Evolutionary conservation across 176 grass and related monocot species (phyloP), one percentile per base, ranked within the genome.

Genomic region (Raddia guianensis): DNA sequence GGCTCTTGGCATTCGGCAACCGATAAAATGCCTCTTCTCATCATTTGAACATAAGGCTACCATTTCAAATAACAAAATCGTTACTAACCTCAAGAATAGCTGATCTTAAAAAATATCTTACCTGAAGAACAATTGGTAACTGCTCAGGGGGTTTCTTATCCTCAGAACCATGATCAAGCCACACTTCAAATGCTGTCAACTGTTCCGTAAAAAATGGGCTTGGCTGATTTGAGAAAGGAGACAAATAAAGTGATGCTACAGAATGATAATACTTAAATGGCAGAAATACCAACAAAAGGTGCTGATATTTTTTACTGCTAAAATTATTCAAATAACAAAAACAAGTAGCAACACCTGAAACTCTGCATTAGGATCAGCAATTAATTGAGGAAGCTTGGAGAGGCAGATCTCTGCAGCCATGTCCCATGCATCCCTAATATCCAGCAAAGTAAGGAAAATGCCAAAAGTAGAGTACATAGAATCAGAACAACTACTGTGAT

Each of bases 131-230:
- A 87, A 99, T 93, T 7, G 96, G 96, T 65, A 99, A 87, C 75
- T 99, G 96, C 77, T 99, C 92, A 33, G 96, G 96, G 48, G 92
- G 90, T 63, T 95, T 99, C 90, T 99, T 99, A 76, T 91, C 74
- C 84, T 93, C 82, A n/a, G 96, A 99, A n/a, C 96, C 96, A 90
- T 95, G 92, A 89, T 95, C 96, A 78, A 99, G 90, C 96, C 96
- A 99, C 35, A 99, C 92, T 83, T 99, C 96, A 86, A 99, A 99
- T 62, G 96, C 90, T 73, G 79, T 95, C 81, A 99, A 87, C 71
- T 99, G 92, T 64, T 99, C 96, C 14, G 90, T 95, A 74, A 99
- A 99, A 77, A 99, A 99, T 53, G 86, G 84, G 80, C 96, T 99
- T 13, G 92, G 90, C 96, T 99, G 92, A 19, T 83, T 89, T 68